Evolutionary conservation across 2,329 filamentous ascomycete species (phyloP).

Genomic region (Ascocoryne sarcoides): DNA sequence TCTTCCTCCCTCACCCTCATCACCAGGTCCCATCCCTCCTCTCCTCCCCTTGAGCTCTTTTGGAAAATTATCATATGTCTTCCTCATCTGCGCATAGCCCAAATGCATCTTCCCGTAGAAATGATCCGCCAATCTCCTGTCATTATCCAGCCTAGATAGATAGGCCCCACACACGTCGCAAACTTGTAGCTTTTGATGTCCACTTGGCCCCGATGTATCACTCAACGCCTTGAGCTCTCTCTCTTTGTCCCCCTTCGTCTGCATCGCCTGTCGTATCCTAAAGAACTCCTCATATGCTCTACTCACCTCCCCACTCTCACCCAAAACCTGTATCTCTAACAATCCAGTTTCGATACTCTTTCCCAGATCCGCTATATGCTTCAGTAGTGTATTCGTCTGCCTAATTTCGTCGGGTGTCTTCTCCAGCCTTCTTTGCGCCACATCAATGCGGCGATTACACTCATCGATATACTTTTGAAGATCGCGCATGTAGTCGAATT

Average conservation of each 20-base stretch:
- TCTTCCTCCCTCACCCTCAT: conserved; percentile 43
- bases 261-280: conserved; percentile 70
- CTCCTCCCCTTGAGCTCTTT: conserved; percentile 74
- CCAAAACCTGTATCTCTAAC: conserved; percentile 77
- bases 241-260: conserved; percentile 75
- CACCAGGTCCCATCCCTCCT: conserved; percentile 47
- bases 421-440: conserved; percentile 80
- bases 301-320: conserved; percentile 71
- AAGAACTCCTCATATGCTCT: conserved; percentile 82
- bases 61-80: conserved; percentile 78
- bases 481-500: conserved; percentile 94
- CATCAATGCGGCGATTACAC: conserved; percentile 89
- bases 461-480: conserved; percentile 96
- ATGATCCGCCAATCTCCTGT: conserved; percentile 86
- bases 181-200: conserved; percentile 96
- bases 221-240: conserved; percentile 82
- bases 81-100: conserved; percentile 96
- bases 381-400: conserved; percentile 84
- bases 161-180: conserved; percentile 98
- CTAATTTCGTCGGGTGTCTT: conserved; percentile 97
- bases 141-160: conserved; percentile 84
- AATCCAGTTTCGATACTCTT: conserved; percentile 74
- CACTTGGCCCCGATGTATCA: conserved; percentile 85
- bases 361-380: conserved; percentile 73
- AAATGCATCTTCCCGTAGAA: conserved; percentile 99